Base-by-base conservation (phyloP, 2,329 filamentous ascomycete genomes). In the Neonectria punicea region DNA sequence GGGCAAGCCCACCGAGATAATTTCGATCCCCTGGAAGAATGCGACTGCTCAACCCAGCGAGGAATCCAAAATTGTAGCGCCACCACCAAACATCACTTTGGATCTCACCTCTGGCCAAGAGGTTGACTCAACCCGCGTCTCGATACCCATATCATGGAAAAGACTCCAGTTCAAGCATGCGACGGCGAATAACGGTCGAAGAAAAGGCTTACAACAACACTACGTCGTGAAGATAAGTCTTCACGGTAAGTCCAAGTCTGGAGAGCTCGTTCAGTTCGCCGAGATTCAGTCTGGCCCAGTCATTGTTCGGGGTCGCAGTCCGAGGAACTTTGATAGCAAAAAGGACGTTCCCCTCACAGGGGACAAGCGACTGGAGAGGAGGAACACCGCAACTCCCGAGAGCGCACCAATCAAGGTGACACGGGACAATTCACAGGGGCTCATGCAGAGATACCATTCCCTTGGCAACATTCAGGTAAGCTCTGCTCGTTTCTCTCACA, bases 11-110 rank as follows among this genome's bases (percentile, higher is more conserved):
- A 95, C 97, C 6, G 97, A 98, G 80, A 97, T 98, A 66, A 98
- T 98, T 64, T 96, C 92, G 0, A 96, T 98, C 53, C 95, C 95
- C 0, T 98, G 95, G 94, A 98, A 98, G 82, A 97, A 84, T 86
- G 75, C 91, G 82, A 74, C 90, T 81, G 72, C 90, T 76, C 78
- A 86, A 73, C 75, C 82, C 2, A 78, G 78, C 18, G 84, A 87
- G 72, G 86, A 84, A 67, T 76, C 79, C 61, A 88, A 85, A 71
- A 80, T 81, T 3, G 82, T 78, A 3, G 75, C 82, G 11, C 80
- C 86, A 4, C 89, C 89, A 39, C 84, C 86, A 0, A 83, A 83
- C 58, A 81, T 88, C 49, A 79, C 84, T 1, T 76, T 91, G 28
- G 88, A 90, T 70, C 76, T 89, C 5, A 78, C 80, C 55, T 81